phyloP scores from a whole-genome alignment of 1,139 yeast species.

The Geotrichum macrosporum region DNA sequence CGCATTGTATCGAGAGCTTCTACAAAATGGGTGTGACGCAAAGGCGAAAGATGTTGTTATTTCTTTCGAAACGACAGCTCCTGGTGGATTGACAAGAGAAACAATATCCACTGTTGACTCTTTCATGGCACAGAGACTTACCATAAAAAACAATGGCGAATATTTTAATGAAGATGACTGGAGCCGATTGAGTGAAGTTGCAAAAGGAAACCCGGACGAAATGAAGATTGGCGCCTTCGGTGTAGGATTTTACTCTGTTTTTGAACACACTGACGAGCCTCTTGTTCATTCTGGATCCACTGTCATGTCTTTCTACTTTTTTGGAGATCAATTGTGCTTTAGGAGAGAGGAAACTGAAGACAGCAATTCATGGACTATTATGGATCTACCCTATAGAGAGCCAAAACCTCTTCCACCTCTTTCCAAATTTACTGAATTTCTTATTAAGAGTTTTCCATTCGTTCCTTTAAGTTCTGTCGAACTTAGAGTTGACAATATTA shows the following conservation, averaged over 20 bases:
- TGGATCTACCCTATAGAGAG: slow-evolving; percentile 39
- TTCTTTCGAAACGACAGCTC: slow-evolving; percentile 29
- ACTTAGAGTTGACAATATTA: slow-evolving; percentile 33
- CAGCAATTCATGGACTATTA: slow-evolving; percentile 38
- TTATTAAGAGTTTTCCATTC: slow-evolving; percentile 40
- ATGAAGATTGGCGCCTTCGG: slow-evolving; percentile 99
- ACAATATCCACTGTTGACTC: slow-evolving; percentile 30
- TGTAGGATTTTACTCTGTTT: slow-evolving; percentile 97
- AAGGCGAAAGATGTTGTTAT: slow-evolving; percentile 38
- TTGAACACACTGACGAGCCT: slow-evolving; percentile 84
- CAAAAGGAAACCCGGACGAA: slow-evolving; percentile 66
- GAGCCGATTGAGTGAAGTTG: slow-evolving; percentile 42
- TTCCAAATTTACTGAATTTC: slow-evolving; percentile 38
- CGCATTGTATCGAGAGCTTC: slow-evolving; percentile 41
- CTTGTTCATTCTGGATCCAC: slow-evolving; percentile 41
- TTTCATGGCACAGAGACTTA: slow-evolving; percentile 33
- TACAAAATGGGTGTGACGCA: slow-evolving; percentile 44
- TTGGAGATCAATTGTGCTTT: slow-evolving; percentile 41
- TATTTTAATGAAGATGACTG: slow-evolving; percentile 40
- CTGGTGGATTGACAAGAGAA: slow-evolving; percentile 19
- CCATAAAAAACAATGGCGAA: slow-evolving; percentile 39
- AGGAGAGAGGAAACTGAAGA: slow-evolving; percentile 30
- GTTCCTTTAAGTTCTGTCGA: slow-evolving; percentile 36
- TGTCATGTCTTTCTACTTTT: slow-evolving; percentile 40
- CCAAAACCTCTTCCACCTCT: slow-evolving; percentile 36